Evolutionary conservation across 441 rosid genomes (phyloP).

Genomic region (Gossypium davidsonii): DNA sequence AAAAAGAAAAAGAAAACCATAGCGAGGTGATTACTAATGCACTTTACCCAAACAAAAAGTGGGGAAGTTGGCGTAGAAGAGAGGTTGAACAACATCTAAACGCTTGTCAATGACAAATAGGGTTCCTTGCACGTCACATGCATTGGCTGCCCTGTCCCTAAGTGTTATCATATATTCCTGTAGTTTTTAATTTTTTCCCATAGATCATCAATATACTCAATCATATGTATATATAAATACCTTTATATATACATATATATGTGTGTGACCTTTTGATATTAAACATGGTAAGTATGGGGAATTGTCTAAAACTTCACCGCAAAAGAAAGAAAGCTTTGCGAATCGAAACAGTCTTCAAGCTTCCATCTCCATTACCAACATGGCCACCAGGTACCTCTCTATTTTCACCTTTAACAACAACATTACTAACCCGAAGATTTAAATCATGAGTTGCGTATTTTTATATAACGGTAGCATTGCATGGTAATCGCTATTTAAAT

Average conservation of each 20-base stretch:
- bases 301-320: conserved; percentile 22
- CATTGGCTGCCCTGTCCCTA: neutral
- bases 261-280: too few species aligned
- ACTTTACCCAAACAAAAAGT: too few species aligned
- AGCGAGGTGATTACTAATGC: too few species aligned
- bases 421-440: neutral
- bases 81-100: conserved; percentile 6
- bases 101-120: neutral
- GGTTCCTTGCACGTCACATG: conserved; percentile 8
- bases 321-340: conserved; percentile 37
- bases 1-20: too few species aligned
- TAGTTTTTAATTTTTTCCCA: too few species aligned
- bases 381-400: conserved; percentile 45
- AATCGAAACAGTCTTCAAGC: conserved; percentile 44
- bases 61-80: neutral
- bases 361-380: conserved; percentile 63
- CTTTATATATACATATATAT: neutral
- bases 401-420: neutral
- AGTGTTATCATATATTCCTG: neutral
- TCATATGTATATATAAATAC: neutral
- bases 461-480: too few species aligned
- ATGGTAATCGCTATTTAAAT: too few species aligned
- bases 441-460: too few species aligned
- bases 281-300: conserved; percentile 33
- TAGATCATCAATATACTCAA: neutral